phyloP scores from a whole-genome alignment of 352 stramenopile species.

The Globisporangium megalacanthum region DNA sequence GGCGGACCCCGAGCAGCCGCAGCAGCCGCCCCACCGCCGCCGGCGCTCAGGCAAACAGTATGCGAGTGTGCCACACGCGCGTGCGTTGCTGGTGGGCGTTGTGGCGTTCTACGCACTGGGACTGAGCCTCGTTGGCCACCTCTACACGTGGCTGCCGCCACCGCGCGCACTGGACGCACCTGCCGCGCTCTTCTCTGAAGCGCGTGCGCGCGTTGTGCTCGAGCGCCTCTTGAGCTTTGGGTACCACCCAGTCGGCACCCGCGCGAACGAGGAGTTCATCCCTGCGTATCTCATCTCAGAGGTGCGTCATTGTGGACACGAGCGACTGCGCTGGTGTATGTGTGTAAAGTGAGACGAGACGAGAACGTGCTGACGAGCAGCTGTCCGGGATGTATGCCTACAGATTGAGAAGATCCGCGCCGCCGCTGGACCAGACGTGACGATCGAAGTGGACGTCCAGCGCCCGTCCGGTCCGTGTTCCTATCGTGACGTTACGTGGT shows the following conservation, averaged over 20 bases:
- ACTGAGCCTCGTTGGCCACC: conserved; percentile 30
- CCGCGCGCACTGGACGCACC: conserved; percentile 33
- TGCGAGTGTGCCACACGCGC: conserved; percentile 12
- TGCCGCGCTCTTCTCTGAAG: conserved; percentile 40
- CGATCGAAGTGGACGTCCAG: conserved; percentile 59
- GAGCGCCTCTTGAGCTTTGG: conserved; percentile 70
- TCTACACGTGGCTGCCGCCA: conserved; percentile 51
- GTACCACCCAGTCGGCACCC: conserved; percentile 56
- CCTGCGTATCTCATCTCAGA: conserved; percentile 48
- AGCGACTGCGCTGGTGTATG: too few relatives aligned
- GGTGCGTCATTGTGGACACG: conserved; percentile 14
- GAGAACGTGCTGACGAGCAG: background rate
- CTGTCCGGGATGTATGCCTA: background rate
- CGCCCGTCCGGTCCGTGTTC: conserved; percentile 33
- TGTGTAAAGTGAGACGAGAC: too few relatives aligned
- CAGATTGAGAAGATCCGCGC: conserved; percentile 54
- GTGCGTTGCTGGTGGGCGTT: conserved; percentile 29
- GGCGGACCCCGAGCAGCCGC: background rate
- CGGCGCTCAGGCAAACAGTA: conserved; percentile 3
- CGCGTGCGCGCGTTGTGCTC: conserved; percentile 45
- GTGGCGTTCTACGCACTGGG: conserved; percentile 35
- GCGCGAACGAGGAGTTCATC: conserved; percentile 61
- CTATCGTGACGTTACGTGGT: background rate
- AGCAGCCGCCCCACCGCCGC: background rate
- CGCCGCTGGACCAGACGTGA: conserved; percentile 24